phyloP scores from a whole-genome alignment of 495 filamentous ascomycete species.

The Opeltia flavorubescens region DNA sequence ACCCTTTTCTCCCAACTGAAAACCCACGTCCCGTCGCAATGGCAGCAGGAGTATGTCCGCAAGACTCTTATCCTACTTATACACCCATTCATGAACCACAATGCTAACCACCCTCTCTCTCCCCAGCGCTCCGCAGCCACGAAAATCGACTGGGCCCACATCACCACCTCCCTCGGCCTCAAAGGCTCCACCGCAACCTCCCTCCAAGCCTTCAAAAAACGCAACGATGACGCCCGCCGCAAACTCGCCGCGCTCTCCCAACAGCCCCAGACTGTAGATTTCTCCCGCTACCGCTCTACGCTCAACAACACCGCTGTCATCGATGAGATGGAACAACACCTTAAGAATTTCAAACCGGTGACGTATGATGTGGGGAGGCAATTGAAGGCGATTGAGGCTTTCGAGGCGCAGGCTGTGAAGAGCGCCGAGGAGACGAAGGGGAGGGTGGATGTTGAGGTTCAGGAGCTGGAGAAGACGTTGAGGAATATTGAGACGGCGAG shows the following conservation, averaged over 20 bases:
- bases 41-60: constrained; percentile 71
- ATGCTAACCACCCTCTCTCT: constrained; percentile 20
- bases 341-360: constrained; percentile 75
- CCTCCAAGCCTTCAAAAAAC: constrained; percentile 95
- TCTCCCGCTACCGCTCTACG: constrained; percentile 73
- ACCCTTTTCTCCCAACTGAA: constrained; percentile 25
- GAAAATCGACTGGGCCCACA: constrained; percentile 97
- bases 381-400: constrained; percentile 93
- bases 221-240: constrained; percentile 96
- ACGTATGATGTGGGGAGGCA: constrained; percentile 83
- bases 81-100: not conserved
- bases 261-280: constrained; percentile 74
- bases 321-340: constrained; percentile 91
- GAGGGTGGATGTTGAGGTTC: constrained; percentile 84
- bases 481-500: constrained; percentile 93
- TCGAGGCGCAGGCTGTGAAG: constrained; percentile 93
- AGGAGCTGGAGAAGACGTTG: constrained; percentile 82
- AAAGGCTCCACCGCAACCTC: constrained; percentile 83
- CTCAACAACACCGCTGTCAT: constrained; percentile 92
- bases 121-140: constrained; percentile 88
- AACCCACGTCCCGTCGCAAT: constrained; percentile 36
- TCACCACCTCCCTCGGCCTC: constrained; percentile 83
- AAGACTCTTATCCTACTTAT: constrained; percentile 12
- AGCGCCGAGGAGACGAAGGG: constrained; percentile 91
- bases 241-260: constrained; percentile 68